phyloP scores from a whole-genome alignment of 83 land plant genomes.

The Isoetes engelmannii region DNA sequence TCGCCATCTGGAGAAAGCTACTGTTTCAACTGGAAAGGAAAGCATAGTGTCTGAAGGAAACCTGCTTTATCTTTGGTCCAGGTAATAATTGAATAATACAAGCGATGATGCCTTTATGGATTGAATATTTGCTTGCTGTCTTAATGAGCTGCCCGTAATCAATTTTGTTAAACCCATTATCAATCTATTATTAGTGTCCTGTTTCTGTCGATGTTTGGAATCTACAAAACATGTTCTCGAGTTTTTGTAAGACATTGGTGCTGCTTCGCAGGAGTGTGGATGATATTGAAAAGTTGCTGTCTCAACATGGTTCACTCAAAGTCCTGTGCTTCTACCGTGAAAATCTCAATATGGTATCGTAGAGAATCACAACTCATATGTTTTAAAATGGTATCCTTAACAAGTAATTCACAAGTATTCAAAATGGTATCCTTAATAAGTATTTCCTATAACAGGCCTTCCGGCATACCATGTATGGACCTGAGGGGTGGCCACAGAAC shows the following conservation, averaged over 20 bases:
- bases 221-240: too few species aligned
- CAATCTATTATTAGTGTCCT: too few species aligned
- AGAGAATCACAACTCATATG: not conserved
- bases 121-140: too few species aligned
- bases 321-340: slow-evolving; percentile 86
- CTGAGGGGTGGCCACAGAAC: slow-evolving; percentile 99
- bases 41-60: slow-evolving; percentile 96
- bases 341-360: slow-evolving; percentile 80
- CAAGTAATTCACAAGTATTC: too few species aligned
- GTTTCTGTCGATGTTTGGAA: too few species aligned
- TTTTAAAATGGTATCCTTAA: not conserved
- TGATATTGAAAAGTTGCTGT: slow-evolving; percentile 75
- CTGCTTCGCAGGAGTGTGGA: slow-evolving; percentile 68
- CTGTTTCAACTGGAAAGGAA: slow-evolving; percentile 96
- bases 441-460: slow-evolving; percentile 49
- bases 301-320: slow-evolving; percentile 78
- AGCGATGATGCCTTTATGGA: too few species aligned
- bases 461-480: slow-evolving; percentile 99
- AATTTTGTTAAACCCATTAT: too few species aligned
- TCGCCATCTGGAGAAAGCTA: slow-evolving; percentile 97
- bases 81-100: slow-evolving; percentile 31
- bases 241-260: too few species aligned
- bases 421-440: too few species aligned
- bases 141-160: too few species aligned
- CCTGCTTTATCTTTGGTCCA: slow-evolving; percentile 89